Base-by-base conservation (phyloP, 306 rosid genomes). In the Lupinus albus region DNA sequence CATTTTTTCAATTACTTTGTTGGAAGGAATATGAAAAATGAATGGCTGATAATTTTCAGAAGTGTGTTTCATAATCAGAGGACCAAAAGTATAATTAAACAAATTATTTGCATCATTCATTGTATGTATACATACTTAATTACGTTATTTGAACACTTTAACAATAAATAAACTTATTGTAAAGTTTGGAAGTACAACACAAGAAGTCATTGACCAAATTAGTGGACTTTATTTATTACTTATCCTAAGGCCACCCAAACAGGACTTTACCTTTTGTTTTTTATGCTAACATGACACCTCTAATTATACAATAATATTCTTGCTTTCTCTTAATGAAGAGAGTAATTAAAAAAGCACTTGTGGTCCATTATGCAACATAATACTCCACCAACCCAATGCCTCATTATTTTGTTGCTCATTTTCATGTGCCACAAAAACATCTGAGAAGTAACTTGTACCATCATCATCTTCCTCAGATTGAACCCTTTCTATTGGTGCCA, bases 381-480 rank as follows among this genome's bases (percentile, higher is more conserved):
- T 74, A 41, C 74, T 83, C 95, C 95, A 93, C 98, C 93, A 93
- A 32, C 80, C 80, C 84, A 84, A 11, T 41, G 74, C 56, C 58
- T 84, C 89, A 39, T 80, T 85, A 69, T 67, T 81, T 47, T 70
- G 86, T 16, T 72, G 88, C 63, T 79, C 79, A 50, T 59, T 47
- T 55, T 77, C 87, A 2, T 82, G 67, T 5, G 74, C 76, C 28
- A 76, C 86, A 72, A 88, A 84, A 46, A 84, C 89, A 18, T 84
- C 86, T 6, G 87, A 42, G 74, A 86, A 83, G 85, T 86, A 83
- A 70, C 81, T 79, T 52, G 77, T 82, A 36, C 93, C 87, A 50
- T 81, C 88, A 16, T 92, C 94, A 1, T 87, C 95, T 39, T 84
- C 85, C 68, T 86, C 97, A 6, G 88, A 82, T 21, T 80, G 91